Evolutionary conservation across 345 rosid species (phyloP), one percentile per base, ranked within the genome.

Genomic region (Pistacia integerrima): DNA sequence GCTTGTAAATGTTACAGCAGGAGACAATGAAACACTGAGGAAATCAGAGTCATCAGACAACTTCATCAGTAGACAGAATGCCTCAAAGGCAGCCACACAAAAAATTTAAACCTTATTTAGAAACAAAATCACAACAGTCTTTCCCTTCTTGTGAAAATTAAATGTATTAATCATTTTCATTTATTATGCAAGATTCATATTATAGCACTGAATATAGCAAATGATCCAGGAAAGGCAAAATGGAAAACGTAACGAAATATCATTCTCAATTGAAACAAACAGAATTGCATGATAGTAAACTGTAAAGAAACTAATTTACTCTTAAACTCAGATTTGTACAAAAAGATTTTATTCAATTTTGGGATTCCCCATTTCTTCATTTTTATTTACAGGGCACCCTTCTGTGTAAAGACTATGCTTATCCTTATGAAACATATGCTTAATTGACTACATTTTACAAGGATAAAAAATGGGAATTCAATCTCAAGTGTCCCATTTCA

Each of bases 191-290:
- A 44, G 4, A 35, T 35, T 41, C 28, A 51, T 33, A 4, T n/a
- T 18, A 33, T 70, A 70, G 63, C 6, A n/a, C 25, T 25, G 0
- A 25, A 25, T 25, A 25, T 25, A 25, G 25, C 25, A 41, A 30
- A 38, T 8, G 28, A 18, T 60, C 61, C 56, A 60, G 25, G 74
- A 60, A 60, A 72, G 22, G 38, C 14, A 72, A 57, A 70, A 20
- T 20, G 14, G 8, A 72, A 30, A 30, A 30, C 33, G 33, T 30
- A 30, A 30, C 16, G 41, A 44, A 59, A 16, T 48, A 44, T 9
- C 17, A 52, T 35, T 52, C 33, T 61, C 51, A 49, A 52, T 25
- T 3, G 51, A 48, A 64, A 52, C 48, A 51, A 51, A 17, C 49
- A 73, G 33, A 51, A 59, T 16, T 46, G 28, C 67, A 60, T 44